Evolutionary conservation across 768 basidiomycete genomes (phyloP), one percentile per base, ranked within the genome.

Genomic region (Lentinus brumalis): DNA sequence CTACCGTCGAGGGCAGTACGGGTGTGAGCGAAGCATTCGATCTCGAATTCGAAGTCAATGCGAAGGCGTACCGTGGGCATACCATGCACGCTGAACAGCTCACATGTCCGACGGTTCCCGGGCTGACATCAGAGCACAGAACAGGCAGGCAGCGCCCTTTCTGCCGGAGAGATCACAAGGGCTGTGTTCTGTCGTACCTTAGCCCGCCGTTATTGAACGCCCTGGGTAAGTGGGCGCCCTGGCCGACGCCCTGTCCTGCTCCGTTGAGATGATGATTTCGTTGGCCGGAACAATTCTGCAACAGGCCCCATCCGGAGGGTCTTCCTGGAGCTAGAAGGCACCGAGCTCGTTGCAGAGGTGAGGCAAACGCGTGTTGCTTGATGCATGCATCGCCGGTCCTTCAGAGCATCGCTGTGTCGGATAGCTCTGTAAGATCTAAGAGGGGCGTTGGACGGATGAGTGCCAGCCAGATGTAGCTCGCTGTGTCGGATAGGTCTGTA

Each of bases 1-100:
- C 40, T 42, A 15, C 45, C 58, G 45, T 30, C 31, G 47, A 45
- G 35, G 60, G 60, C 61, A 53, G 61, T 57, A 62, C 61, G 21
- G 39, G 46, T 18, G 18, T 31, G 41, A 56, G 32, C 49, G 29
- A 38, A 11, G 15, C 40, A 39, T 51, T 41, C 29, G 9, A 31
- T 46, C 26, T 15, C 26, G 21, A 46, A 52, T 4, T 10, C 44
- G 40, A 30, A 15, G 1, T 14, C 14, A 4, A 15, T 10, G n/a
- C 32, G n/a, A 51, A 29, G 50, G n/a, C 55, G 44, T 55, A 39
- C 42, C 57, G 62, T 58, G 52, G 16, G 56, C 56, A 40, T 12
- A 58, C 53, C 57, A 15, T 39, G 41, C 7, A 32, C 29, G 39
- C 15, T n/a, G 3, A 7, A 40, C n/a, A 9, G 11, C 12, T 50